Evolutionary conservation across 139 green algal species (phyloP).

Genomic region (Closterium sp.): DNA sequence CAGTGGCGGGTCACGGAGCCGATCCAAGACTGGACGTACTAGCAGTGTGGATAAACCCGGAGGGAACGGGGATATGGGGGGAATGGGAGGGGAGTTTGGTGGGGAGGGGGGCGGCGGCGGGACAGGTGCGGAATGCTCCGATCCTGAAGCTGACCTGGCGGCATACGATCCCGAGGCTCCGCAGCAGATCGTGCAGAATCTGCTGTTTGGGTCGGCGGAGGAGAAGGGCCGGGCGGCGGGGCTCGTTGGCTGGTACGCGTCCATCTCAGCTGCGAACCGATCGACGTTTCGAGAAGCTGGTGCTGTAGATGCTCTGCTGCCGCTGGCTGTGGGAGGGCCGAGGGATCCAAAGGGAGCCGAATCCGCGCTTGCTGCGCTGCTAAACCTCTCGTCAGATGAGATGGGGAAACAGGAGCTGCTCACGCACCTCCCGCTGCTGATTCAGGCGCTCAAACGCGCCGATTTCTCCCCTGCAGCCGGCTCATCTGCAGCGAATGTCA

Average conservation of each 20-base stretch:
- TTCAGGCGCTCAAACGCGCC: neutral
- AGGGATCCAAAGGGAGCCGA: neutral
- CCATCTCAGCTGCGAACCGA: neutral
- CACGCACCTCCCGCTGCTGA: neutral
- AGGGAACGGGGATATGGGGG: neutral
- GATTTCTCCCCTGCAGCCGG: neutral
- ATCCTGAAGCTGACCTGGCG: neutral
- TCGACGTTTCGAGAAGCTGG: neutral
- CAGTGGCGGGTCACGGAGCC: neutral
- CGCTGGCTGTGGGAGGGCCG: neutral
- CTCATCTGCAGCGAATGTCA: neutral
- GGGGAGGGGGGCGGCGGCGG: neutral
- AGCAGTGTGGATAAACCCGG: neutral
- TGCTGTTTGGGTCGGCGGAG: neutral
- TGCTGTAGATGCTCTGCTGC: neutral
- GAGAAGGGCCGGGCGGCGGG: neutral
- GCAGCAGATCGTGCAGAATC: neutral
- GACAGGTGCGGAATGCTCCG: neutral
- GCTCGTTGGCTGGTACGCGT: slow-evolving; percentile 1
- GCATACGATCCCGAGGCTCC: neutral
- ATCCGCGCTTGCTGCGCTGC: neutral
- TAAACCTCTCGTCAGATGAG: neutral
- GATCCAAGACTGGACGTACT: neutral
- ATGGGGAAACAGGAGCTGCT: neutral
- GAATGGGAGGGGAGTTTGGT: neutral